Evolutionary conservation across 495 filamentous ascomycete genomes (phyloP), one percentile per base, ranked within the genome.

Genomic region (Tetracladium setigerum): DNA sequence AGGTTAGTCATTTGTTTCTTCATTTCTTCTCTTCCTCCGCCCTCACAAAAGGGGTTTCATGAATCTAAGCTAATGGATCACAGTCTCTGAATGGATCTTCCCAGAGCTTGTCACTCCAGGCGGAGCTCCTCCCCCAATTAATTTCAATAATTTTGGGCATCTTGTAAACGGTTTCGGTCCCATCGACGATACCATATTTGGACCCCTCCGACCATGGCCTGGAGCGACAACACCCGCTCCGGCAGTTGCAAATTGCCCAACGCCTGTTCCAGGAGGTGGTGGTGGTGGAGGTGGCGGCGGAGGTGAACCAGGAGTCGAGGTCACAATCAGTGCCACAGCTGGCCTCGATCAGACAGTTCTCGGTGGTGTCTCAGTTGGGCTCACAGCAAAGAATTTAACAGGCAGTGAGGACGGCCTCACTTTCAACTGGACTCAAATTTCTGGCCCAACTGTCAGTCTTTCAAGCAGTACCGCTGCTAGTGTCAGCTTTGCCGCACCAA

Each of bases 51-150:
- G n/a, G n/a, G n/a, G n/a, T n/a, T n/a, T n/a, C n/a, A n/a, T n/a
- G n/a, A n/a, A n/a, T n/a, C n/a, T n/a, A n/a, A n/a, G n/a, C n/a
- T n/a, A n/a, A n/a, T n/a, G n/a, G n/a, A n/a, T n/a, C n/a, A n/a
- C n/a, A n/a, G 61, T 69, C 12, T 57, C 54, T 19, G 67, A 68
- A 24, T 70, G 66, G 65, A 54, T 64, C 44, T 56, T 54, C 22
- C 57, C 57, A 14, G 62, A 64, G 41, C 52, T 57, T 16, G 43
- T 52, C 41, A 44, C 58, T 15, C 62, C 62, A 10, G 62, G 62
- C 18, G 47, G 49, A n/a, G 58, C 54, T 33, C 60, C 57, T 12
- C 60, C 55, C 17, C 49, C 57, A n/a, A 49, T 48, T 41, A 30
- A 40, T n/a, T 64, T 64, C 49, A 30, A 30, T 11, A 43, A 55